phyloP scores from a whole-genome alignment of 1,284 basidiomycete genomes.

The Cryptococcus neoformans region DNA sequence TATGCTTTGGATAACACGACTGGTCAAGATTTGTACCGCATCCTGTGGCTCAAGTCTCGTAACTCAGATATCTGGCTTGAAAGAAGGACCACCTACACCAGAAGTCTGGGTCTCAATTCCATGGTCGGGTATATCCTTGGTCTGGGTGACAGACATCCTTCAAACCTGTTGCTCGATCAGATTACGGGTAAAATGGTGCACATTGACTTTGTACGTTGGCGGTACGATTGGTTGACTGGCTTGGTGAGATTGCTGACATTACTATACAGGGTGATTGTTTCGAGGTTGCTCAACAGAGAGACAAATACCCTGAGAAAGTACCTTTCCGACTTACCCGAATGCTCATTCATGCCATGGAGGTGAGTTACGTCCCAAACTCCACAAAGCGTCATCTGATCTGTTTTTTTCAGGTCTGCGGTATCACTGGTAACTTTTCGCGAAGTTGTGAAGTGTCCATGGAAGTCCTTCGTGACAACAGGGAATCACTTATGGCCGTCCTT shows the following conservation, averaged over 20 bases:
- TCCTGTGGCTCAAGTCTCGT: slow-evolving; percentile 92
- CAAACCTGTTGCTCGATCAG: slow-evolving; percentile 89
- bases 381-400: neutral
- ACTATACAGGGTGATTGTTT: slow-evolving; percentile 71
- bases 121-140: slow-evolving; percentile 98
- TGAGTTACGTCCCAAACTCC: slow-evolving; percentile 51
- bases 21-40: slow-evolving; percentile 97
- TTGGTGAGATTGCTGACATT: neutral
- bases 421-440: slow-evolving; percentile 94
- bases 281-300: slow-evolving; percentile 90
- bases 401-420: slow-evolving; percentile 67
- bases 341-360: slow-evolving; percentile 99
- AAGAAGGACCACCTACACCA: slow-evolving; percentile 92
- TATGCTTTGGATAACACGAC: slow-evolving; percentile 99
- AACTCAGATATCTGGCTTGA: slow-evolving; percentile 99
- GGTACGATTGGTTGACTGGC: neutral
- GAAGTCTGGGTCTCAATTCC: slow-evolving; percentile 91
- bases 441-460: slow-evolving; percentile 98
- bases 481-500: slow-evolving; percentile 94
- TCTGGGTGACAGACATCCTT: slow-evolving; percentile 97
- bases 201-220: slow-evolving; percentile 72
- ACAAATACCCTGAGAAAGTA: slow-evolving; percentile 99
- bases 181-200: slow-evolving; percentile 93
- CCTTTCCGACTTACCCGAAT: slow-evolving; percentile 98
- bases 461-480: slow-evolving; percentile 94